phyloP scores from a whole-genome alignment of 371 early-diverging fungal species.

The Apophysomyces ossiformis region DNA sequence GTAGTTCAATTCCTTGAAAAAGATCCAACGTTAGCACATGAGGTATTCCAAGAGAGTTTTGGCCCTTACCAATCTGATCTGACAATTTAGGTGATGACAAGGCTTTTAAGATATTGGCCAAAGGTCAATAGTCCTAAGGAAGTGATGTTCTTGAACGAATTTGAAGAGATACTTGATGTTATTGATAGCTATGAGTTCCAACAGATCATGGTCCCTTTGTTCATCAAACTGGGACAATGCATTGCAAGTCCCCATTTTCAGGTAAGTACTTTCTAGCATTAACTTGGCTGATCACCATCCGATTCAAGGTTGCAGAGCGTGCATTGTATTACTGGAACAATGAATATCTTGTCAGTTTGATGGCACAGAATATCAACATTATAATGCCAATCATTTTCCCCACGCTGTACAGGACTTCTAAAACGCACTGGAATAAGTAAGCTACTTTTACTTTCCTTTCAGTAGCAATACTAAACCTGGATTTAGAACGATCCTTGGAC shows the following conservation, averaged over 20 bases:
- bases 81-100: constrained; percentile 72
- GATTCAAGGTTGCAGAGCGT: constrained; percentile 81
- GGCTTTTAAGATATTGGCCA: constrained; percentile 93
- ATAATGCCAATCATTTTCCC: constrained; percentile 93
- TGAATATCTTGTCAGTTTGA: constrained; percentile 91
- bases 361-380: constrained; percentile 85
- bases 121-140: constrained; percentile 97
- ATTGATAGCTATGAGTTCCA: constrained; percentile 89
- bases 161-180: constrained; percentile 93
- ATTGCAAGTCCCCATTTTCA: constrained; percentile 94
- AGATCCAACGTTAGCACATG: constrained; percentile 85
- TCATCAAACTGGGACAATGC: constrained; percentile 89
- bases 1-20: constrained; percentile 97
- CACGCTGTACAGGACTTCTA: constrained; percentile 86
- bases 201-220: constrained; percentile 85
- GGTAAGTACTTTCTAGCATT: constrained; percentile 43
- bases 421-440: constrained; percentile 95
- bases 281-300: background rate
- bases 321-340: constrained; percentile 97
- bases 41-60: constrained; percentile 50
- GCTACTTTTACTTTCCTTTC: background rate
- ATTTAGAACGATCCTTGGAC: constrained; percentile 84
- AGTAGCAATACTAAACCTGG: background rate
- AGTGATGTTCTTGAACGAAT: constrained; percentile 95
- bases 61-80: background rate